These are phyloP conservation scores for Fusarium sterilihyphosum DNA, from an alignment of 2,329 filamentous ascomycete genomes.

Conservation along the genomic window DNA sequence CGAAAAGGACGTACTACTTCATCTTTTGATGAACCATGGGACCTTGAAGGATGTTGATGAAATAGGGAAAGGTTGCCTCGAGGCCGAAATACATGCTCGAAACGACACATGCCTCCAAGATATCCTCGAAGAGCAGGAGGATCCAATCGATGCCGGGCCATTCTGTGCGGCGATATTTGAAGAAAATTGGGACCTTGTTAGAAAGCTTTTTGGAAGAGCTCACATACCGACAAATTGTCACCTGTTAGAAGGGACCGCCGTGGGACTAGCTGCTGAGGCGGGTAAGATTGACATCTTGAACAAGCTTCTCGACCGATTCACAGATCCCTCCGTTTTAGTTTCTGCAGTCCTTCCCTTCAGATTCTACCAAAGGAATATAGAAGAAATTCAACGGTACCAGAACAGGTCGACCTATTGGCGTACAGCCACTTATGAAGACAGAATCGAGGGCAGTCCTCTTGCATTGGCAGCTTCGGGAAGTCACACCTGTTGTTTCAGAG, in stretches of 20 bases:
- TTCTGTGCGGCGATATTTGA: rapidly evolving
- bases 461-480: rapidly evolving
- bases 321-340: rapidly evolving
- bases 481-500: rapidly evolving
- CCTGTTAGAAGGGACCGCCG: rapidly evolving
- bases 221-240: rapidly evolving
- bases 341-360: rapidly evolving
- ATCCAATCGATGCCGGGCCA: too few species aligned
- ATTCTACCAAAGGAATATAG: rapidly evolving
- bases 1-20: rapidly evolving
- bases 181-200: rapidly evolving
- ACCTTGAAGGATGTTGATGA: rapidly evolving
- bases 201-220: rapidly evolving
- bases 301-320: too few species aligned
- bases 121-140: rapidly evolving
- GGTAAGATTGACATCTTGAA: too few species aligned
- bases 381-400: rapidly evolving
- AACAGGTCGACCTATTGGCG: too few species aligned
- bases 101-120: rapidly evolving
- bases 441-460: too few species aligned
- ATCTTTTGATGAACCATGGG: rapidly evolving
- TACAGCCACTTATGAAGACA: rapidly evolving
- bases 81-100: rapidly evolving
- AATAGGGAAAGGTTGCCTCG: rapidly evolving
- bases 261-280: rapidly evolving